Conservation (phyloP, 352 stramenopile genomes). For the Phytophthora sp. region DNA sequence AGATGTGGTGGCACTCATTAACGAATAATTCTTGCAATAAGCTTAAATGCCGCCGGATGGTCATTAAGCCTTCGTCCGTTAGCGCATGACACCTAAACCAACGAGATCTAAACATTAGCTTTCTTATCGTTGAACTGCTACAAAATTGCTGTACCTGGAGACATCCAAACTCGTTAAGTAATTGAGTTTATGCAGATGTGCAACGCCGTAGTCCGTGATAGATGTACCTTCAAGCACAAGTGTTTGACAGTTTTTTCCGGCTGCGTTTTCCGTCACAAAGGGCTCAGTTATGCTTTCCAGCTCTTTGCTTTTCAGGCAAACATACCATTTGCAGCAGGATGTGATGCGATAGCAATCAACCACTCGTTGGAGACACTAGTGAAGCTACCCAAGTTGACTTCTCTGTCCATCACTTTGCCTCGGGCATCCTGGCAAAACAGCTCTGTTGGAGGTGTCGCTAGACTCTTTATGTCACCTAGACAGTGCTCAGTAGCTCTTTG, state of each 20-base stretch:
- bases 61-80: conserved; percentile 58
- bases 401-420: conserved; percentile 24
- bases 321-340: conserved; percentile 12
- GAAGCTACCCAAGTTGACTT: conserved; percentile 36
- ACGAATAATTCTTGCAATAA: conserved; percentile 56
- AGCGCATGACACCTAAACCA: conserved; percentile 47
- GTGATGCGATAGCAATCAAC: conserved; percentile 30
- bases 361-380: conserved; percentile 38
- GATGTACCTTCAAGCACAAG: conserved; percentile 35
- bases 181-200: conserved; percentile 33
- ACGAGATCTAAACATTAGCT: background rate
- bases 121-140: background rate
- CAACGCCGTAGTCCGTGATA: conserved; percentile 35
- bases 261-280: too few relatives aligned
- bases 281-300: too few relatives aligned
- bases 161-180: conserved; percentile 33
- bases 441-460: conserved; percentile 28
- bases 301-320: background rate
- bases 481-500: conserved; percentile 31
- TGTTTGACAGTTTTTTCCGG: conserved; percentile 8
- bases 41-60: conserved; percentile 49
- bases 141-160: conserved; percentile 25
- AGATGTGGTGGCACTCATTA: conserved; percentile 71
- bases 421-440: conserved; percentile 43
- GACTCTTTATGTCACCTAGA: conserved; percentile 20